Evolutionary conservation across 306 rosid species (phyloP).

Genomic region (Sicyos edulis): DNA sequence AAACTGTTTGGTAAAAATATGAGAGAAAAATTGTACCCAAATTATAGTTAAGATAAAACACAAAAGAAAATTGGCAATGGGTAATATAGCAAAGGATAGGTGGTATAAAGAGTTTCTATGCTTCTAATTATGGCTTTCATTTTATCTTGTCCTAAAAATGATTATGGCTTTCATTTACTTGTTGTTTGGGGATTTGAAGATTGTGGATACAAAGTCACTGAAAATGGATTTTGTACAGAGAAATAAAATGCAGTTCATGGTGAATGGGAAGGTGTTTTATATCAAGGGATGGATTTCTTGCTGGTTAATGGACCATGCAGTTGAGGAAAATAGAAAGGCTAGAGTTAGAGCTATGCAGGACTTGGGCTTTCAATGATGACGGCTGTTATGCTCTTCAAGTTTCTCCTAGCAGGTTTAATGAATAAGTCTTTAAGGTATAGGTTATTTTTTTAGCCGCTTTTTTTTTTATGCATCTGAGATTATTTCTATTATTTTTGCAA

Average conservation of each 20-base stretch:
- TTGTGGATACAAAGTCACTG: conserved; percentile 29
- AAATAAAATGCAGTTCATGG: conserved; percentile 59
- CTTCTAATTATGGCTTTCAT: conserved; percentile 62
- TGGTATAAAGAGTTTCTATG: too few species aligned
- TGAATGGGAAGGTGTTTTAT: conserved; percentile 66
- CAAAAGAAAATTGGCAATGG: too few species aligned
- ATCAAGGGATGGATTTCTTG: conserved; percentile 95
- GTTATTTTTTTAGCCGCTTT: background rate
- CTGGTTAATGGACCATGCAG: conserved; percentile 86
- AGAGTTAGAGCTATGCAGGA: conserved; percentile 69
- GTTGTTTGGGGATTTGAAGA: conserved; percentile 50
- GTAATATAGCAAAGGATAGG: too few species aligned
- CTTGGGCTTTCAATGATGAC: conserved; percentile 98
- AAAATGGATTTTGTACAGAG: conserved; percentile 62
- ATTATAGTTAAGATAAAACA: too few species aligned
- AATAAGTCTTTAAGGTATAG: conserved; percentile 69
- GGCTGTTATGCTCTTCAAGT: conserved; percentile 81
- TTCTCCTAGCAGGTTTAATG: conserved; percentile 80
- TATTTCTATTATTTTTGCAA: background rate
- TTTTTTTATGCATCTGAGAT: background rate
- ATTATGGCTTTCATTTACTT: too few species aligned
- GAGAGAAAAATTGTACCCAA: too few species aligned
- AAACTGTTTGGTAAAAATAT: too few species aligned
- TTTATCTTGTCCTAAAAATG: conserved; percentile 71
- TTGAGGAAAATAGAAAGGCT: conserved; percentile 43